These are phyloP conservation scores for Sextonia rubra DNA, from an alignment of 164 flowering plant genomes.

Conservation along the genomic window DNA sequence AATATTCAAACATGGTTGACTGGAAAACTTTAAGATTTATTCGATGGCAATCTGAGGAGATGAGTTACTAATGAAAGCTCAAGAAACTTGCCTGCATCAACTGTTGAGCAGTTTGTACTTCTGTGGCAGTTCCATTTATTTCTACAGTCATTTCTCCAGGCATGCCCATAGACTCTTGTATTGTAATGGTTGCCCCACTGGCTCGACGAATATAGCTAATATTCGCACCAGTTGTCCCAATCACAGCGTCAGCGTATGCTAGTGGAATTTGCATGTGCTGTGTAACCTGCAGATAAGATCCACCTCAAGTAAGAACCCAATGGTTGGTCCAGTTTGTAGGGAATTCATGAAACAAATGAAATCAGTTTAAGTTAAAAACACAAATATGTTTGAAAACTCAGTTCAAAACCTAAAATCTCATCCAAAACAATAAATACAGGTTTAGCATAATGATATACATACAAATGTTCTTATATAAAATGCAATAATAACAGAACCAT, in stretches of 20 bases:
- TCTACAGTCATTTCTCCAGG: slow-evolving; percentile 75
- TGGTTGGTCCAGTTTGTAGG: not conserved
- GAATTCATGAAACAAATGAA: not conserved
- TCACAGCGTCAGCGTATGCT: slow-evolving; percentile 91
- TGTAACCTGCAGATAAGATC: slow-evolving; percentile 43
- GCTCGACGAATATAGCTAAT: slow-evolving; percentile 88
- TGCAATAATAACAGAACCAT: not conserved
- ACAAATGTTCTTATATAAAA: not conserved
- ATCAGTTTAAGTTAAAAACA: not conserved
- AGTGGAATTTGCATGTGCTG: slow-evolving; percentile 94
- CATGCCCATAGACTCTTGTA: slow-evolving; percentile 82
- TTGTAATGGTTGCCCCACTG: slow-evolving; percentile 86
- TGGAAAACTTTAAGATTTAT: not conserved
- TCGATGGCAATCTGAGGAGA: not conserved
- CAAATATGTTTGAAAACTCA: too few relatives aligned
- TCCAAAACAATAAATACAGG: not conserved
- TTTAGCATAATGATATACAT: not conserved
- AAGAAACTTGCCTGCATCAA: slow-evolving; percentile 45
- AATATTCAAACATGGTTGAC: not conserved
- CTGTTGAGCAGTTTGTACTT: slow-evolving; percentile 65
- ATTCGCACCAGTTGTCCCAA: slow-evolving; percentile 77
- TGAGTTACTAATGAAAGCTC: not conserved
- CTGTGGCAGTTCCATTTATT: slow-evolving; percentile 49
- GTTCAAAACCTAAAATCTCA: not conserved
- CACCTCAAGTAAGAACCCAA: not conserved